Conservation (phyloP, 768 basidiomycete species). For the Phanerochaete sordida region DNA sequence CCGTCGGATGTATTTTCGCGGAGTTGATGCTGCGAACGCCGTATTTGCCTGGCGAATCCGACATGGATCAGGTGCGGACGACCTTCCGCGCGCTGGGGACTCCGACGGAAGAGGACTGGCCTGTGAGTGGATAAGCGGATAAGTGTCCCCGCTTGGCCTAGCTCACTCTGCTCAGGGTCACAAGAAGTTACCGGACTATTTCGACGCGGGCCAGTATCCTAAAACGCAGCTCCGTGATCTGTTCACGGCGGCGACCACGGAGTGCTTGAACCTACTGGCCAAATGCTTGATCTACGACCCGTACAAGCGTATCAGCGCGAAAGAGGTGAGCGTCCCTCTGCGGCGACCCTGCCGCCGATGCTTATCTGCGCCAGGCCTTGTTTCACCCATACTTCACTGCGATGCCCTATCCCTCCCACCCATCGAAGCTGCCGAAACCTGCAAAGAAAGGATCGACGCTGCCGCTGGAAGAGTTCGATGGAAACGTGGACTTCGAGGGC, state of each 20-base stretch:
- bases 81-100: conserved; percentile 94
- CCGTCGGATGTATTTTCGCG: conserved; percentile 95
- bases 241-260: conserved; percentile 87
- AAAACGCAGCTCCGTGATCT: conserved; percentile 79
- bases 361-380: conserved; percentile 55
- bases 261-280: conserved; percentile 78
- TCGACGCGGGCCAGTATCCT: conserved; percentile 82
- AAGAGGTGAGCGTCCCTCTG: conserved; percentile 50
- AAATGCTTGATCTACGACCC: conserved; percentile 87
- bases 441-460: conserved; percentile 39
- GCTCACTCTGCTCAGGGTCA: conserved; percentile 58
- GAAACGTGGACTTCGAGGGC: conserved; percentile 54
- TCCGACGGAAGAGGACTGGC: conserved; percentile 97
- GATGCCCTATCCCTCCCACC: conserved; percentile 83
- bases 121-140: conserved; percentile 45
- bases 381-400: conserved; percentile 85
- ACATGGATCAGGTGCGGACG: conserved; percentile 95
- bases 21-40: conserved; percentile 96
- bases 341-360: background rate
- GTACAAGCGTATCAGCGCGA: conserved; percentile 70
- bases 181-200: conserved; percentile 86
- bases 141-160: background rate
- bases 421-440: conserved; percentile 84
- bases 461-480: conserved; percentile 76
- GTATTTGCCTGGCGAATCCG: conserved; percentile 91